These are phyloP conservation scores for Alternaria brassicicola DNA, from an alignment of 2,329 filamentous ascomycete genomes.

Conservation along the genomic window DNA sequence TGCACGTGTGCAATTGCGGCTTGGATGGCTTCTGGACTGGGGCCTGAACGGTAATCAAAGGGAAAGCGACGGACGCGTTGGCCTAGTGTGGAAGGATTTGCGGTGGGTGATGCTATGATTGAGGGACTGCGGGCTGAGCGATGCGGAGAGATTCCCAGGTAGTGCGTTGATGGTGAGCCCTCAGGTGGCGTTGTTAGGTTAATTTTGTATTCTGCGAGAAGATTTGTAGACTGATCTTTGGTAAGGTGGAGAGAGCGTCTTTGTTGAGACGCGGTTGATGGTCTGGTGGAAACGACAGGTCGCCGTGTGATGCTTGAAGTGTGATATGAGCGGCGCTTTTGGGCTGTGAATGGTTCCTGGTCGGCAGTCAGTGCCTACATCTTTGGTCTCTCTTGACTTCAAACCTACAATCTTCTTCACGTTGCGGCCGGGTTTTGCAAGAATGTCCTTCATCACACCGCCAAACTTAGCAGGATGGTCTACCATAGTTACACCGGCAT, in stretches of 20 bases:
- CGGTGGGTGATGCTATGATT: conserved; percentile 64
- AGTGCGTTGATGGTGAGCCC: conserved; percentile 48
- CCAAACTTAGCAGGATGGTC: conserved; percentile 80
- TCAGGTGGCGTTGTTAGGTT: conserved; percentile 51
- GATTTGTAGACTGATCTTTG: conserved; percentile 59
- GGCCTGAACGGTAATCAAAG: conserved; percentile 63
- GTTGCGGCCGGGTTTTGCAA: conserved; percentile 54
- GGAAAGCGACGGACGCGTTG: conserved; percentile 62
- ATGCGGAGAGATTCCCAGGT: conserved; percentile 70
- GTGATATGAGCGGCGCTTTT: conserved; percentile 58
- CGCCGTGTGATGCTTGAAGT: conserved; percentile 36
- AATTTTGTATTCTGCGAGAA: conserved; percentile 61
- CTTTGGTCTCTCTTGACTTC: neutral
- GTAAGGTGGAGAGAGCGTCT: conserved; percentile 63
- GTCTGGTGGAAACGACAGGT: conserved; percentile 13
- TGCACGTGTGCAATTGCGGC: conserved; percentile 59
- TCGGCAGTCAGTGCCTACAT: neutral
- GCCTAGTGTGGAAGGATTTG: conserved; percentile 51
- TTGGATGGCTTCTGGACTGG: conserved; percentile 48
- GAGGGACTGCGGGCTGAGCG: conserved; percentile 67
- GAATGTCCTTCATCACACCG: conserved; percentile 66
- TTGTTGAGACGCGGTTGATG: conserved; percentile 38
- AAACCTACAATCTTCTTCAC: conserved; percentile 48
- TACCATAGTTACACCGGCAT: conserved; percentile 71
- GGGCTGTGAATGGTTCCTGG: conserved; percentile 45